These are phyloP conservation scores for Calonectria leucothoes DNA, from an alignment of 2,329 filamentous ascomycete genomes.

Conservation along the genomic window DNA sequence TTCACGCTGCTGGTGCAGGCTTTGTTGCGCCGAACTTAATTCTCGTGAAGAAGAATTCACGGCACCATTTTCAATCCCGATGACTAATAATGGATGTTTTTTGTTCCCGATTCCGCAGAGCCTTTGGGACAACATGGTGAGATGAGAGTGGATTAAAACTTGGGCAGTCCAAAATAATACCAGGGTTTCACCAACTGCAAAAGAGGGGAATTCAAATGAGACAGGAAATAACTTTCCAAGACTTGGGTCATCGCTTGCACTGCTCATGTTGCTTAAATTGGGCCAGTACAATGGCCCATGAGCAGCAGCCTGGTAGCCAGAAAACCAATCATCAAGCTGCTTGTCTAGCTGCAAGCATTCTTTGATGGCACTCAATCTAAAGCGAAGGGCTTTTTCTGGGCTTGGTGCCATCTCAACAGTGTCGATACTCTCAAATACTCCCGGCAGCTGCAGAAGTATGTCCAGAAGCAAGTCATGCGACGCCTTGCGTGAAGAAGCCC, in stretches of 20 bases:
- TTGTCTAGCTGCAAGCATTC: neutral
- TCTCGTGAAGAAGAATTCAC: neutral
- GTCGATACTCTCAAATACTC: conserved; percentile 1
- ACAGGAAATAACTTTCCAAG: conserved; percentile 20
- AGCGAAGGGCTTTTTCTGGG: neutral
- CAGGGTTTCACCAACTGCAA: conserved; percentile 15
- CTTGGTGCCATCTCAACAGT: too few relatives aligned
- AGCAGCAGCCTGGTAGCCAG: neutral
- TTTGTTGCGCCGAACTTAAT: neutral
- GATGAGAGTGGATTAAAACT: conserved; percentile 5
- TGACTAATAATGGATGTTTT: neutral
- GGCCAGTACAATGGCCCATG: conserved; percentile 17
- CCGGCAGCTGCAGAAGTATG: neutral
- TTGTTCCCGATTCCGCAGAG: neutral
- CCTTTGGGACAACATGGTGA: neutral
- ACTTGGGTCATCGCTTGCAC: neutral
- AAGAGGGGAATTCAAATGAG: conserved; percentile 11
- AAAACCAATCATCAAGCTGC: conserved; percentile 10
- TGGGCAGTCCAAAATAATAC: conserved; percentile 14
- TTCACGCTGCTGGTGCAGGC: neutral
- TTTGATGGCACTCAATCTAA: neutral
- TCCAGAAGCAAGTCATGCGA: conserved; percentile 17
- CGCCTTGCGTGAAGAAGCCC: neutral
- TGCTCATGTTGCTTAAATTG: neutral
- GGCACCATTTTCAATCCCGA: neutral